Conservation (phyloP, 352 stramenopile genomes). For the Phytophthora meadii region DNA sequence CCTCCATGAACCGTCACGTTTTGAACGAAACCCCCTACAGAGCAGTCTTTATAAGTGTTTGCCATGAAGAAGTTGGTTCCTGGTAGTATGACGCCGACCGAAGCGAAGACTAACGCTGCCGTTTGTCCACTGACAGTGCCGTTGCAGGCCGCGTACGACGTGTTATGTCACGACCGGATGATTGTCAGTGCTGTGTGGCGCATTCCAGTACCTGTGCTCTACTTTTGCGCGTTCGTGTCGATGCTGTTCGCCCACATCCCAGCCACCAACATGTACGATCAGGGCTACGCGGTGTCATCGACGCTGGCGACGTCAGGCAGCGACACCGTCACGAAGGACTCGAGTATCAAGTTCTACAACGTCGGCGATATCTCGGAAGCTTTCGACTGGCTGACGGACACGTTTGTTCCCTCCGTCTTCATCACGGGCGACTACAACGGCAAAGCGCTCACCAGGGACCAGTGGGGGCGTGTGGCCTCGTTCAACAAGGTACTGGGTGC, state of each 20-base stretch:
- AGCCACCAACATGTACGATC: slow-evolving; percentile 41
- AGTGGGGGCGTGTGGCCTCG: slow-evolving; percentile 23
- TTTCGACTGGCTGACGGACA: slow-evolving; percentile 53
- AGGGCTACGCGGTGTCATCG: slow-evolving; percentile 40
- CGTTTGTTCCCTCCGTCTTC: slow-evolving; percentile 53
- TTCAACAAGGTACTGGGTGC: slow-evolving; percentile 34
- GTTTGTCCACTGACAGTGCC: slow-evolving; percentile 16
- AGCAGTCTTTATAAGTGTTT: slow-evolving; percentile 7
- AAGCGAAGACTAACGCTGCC: neutral
- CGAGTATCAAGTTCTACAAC: slow-evolving; percentile 57
- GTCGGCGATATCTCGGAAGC: slow-evolving; percentile 44
- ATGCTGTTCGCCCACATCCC: slow-evolving; percentile 61
- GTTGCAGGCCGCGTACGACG: slow-evolving; percentile 32
- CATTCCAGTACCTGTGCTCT: slow-evolving; percentile 45
- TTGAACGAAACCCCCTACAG: neutral
- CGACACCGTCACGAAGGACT: slow-evolving; percentile 53
- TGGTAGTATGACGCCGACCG: neutral
- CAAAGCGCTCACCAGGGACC: slow-evolving; percentile 34
- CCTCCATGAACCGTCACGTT: neutral
- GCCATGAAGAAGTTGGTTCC: slow-evolving; percentile 8
- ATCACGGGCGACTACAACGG: slow-evolving; percentile 63
- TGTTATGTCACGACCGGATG: slow-evolving; percentile 49
- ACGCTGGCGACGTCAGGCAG: slow-evolving; percentile 46
- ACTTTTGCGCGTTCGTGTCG: slow-evolving; percentile 49
- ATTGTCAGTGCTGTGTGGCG: slow-evolving; percentile 37